Evolutionary conservation across 2,329 filamentous ascomycete species (phyloP).

Genomic region (Aspergillus sp.): DNA sequence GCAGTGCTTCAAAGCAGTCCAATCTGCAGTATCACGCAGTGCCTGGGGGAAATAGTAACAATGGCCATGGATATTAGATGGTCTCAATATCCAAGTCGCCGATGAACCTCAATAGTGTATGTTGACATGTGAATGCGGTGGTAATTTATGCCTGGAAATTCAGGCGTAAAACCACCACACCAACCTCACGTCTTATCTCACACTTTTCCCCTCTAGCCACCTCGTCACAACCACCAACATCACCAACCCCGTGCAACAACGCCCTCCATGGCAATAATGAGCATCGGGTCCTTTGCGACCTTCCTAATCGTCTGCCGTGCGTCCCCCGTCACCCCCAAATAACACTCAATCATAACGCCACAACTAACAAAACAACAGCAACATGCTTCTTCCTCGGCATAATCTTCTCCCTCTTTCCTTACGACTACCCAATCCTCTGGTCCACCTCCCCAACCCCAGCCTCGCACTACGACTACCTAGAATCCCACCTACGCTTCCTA

Average conservation of each 20-base stretch:
- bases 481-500: slow-evolving; percentile 83
- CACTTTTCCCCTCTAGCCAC: not conserved
- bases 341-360: slow-evolving; percentile 6
- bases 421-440: slow-evolving; percentile 55
- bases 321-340: slow-evolving; percentile 32
- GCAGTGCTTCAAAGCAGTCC: too few relatives aligned
- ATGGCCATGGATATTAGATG: too few relatives aligned
- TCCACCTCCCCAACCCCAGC: slow-evolving; percentile 34
- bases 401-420: slow-evolving; percentile 92
- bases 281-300: slow-evolving; percentile 70
- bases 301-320: slow-evolving; percentile 94
- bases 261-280: slow-evolving; percentile 30
- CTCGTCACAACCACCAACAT: not conserved
- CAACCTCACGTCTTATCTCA: slow-evolving; percentile 6
- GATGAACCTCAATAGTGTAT: too few relatives aligned
- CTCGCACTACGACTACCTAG: slow-evolving; percentile 76
- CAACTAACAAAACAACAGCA: slow-evolving; percentile 43
- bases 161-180: slow-evolving; percentile 2
- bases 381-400: slow-evolving; percentile 98
- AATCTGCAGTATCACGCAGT: too few relatives aligned
- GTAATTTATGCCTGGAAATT: not conserved
- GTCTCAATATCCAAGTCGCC: too few relatives aligned
- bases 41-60: too few relatives aligned
- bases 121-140: too few relatives aligned
- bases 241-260: not conserved